phyloP scores from a whole-genome alignment of 1,284 basidiomycete species.

The Hemileia vastatrix region DNA sequence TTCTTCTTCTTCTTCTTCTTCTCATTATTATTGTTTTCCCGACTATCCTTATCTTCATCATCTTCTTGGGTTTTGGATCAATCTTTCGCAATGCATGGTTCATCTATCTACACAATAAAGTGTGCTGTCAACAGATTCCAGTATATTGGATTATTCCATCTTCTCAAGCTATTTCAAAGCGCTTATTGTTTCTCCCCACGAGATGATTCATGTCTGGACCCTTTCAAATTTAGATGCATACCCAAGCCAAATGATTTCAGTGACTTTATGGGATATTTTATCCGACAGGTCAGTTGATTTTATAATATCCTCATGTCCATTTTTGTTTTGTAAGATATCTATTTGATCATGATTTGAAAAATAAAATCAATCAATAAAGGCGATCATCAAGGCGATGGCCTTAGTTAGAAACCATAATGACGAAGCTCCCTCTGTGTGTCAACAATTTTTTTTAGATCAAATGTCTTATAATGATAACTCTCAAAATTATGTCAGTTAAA shows the following conservation, averaged over 20 bases:
- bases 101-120: constrained; percentile 45
- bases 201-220: constrained; percentile 62
- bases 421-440: constrained; percentile 75
- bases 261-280: constrained; percentile 83
- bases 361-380: constrained; percentile 47
- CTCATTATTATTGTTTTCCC: no score
- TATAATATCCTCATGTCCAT: no score
- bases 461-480: constrained; percentile 92
- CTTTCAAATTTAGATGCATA: constrained; percentile 72
- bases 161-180: constrained; percentile 85
- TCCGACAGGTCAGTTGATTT: constrained; percentile 62
- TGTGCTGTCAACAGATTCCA: constrained; percentile 71
- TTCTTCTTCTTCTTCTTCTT: not conserved
- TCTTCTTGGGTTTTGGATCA: no score
- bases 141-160: constrained; percentile 84
- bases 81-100: constrained; percentile 29
- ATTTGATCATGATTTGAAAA: no score
- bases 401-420: constrained; percentile 69
- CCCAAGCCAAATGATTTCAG: constrained; percentile 89
- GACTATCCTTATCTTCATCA: no score
- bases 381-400: constrained; percentile 69
- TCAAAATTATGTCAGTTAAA: constrained; percentile 60
- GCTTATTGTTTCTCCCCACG: constrained; percentile 82
- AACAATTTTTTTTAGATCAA: constrained; percentile 80
- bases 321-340: no score